phyloP scores from a whole-genome alignment of 2,329 filamentous ascomycete species.

The Aureobasidium sp. region DNA sequence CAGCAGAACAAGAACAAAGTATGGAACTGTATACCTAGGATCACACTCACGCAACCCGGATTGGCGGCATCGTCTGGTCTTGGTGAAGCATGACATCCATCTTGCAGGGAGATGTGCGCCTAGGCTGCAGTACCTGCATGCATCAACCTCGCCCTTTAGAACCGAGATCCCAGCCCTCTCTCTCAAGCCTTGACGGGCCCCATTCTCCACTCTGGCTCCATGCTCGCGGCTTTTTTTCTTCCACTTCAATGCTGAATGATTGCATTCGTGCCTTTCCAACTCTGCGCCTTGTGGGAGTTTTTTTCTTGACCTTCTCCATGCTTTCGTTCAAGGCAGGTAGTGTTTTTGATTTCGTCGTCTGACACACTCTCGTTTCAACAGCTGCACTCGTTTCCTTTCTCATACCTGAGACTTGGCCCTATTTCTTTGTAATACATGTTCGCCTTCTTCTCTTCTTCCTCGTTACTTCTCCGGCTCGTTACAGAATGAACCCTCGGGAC shows the following conservation, averaged over 20 bases:
- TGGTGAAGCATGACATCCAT: slow-evolving; percentile 15
- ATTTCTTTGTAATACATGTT: slow-evolving; percentile 15
- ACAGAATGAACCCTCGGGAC: slow-evolving; percentile 15
- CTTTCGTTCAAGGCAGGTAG: slow-evolving; percentile 12
- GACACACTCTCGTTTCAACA: slow-evolving; percentile 15
- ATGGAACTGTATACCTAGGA: background rate
- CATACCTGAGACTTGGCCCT: slow-evolving; percentile 10
- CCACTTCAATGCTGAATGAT: background rate
- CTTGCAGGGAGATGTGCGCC: slow-evolving; percentile 13
- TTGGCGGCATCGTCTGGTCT: slow-evolving; percentile 3
- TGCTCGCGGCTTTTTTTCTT: slow-evolving; percentile 12
- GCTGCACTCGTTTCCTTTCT: slow-evolving; percentile 15
- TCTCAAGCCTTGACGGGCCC: slow-evolving; percentile 6
- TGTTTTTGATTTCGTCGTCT: slow-evolving; percentile 12
- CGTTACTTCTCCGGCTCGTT: slow-evolving; percentile 9
- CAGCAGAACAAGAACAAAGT: background rate
- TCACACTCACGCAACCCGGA: background rate
- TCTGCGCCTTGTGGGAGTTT: background rate
- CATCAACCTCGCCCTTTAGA: slow-evolving; percentile 16
- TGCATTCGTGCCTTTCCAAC: background rate
- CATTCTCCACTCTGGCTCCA: slow-evolving; percentile 13
- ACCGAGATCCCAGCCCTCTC: slow-evolving; percentile 13
- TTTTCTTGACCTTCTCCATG: slow-evolving; percentile 8
- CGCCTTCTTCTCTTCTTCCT: slow-evolving; percentile 14
- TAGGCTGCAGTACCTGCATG: slow-evolving; percentile 14